Evolutionary conservation across 2,329 filamentous ascomycete species (phyloP), one percentile per base, ranked within the genome.

Genomic region (Neopestalotiopsis rosae): DNA sequence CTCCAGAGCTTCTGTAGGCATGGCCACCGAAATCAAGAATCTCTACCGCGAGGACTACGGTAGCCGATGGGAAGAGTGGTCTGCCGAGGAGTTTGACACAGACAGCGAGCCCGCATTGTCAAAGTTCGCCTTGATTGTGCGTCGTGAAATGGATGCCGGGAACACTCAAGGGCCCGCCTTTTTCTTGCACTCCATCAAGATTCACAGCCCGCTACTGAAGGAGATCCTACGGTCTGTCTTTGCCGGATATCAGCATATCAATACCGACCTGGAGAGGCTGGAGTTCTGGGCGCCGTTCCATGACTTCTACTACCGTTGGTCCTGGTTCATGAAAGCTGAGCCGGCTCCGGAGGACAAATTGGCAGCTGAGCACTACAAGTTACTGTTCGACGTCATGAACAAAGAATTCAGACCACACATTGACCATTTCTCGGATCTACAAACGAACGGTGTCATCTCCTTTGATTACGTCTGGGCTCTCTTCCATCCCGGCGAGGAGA

Each of bases 231-330:
- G 80, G 10, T 81, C 85, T 12, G 83, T 91, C 7, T 81, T 92
- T 28, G 78, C 83, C 1, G 86, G 82, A 9, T 92, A 91, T 69
- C 87, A 88, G 0, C 89, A 90, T 1, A 82, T 92, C 38, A 87
- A 88, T 2, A 86, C 87, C 42, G 84, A 83, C 12, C 80, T 92
- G 32, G 83, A 88, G n/a, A 84, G 88, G 1, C 81, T 92, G 1
- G 87, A 88, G 67, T 91, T 93, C 70, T 76, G 80, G 7, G 86
- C 85, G 0, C 89, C 88, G 0, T 92, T 92, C 70, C 81, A 87
- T 72, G 87, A 88, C 0, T 88, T 93, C 63, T 87, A 92, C 56
- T 90, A 93, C 77, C 85, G 90, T 40, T 93, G 90, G 89, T 79
- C 83, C 1, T 74, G 80, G 6, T 82, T 90, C 49, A 72, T 76